Percentiles rank a stretch among this genome's conserved stretches.
Evolutionary conservation across 345 rosid species (phyloP).

Genomic region (Populus tremula): DNA sequence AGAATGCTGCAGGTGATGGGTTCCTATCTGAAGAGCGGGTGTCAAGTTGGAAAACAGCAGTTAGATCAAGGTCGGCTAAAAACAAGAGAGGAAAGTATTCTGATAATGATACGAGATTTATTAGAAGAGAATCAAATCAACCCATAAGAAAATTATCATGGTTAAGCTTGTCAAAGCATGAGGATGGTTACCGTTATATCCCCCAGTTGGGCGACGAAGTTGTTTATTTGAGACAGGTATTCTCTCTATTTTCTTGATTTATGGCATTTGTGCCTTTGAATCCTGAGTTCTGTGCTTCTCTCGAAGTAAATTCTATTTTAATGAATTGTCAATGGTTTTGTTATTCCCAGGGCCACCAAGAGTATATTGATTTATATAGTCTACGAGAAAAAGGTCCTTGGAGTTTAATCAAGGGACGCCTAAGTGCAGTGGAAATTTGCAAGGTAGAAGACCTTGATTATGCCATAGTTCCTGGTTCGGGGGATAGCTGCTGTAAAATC

Average conservation of each 20-base stretch:
- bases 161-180: slow-evolving; percentile 25
- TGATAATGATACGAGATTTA: neutral
- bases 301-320: neutral
- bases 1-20: slow-evolving; percentile 18
- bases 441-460: slow-evolving; percentile 21
- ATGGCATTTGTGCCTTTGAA: slow-evolving; percentile 1
- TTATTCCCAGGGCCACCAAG: slow-evolving; percentile 26
- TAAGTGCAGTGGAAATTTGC: slow-evolving; percentile 27
- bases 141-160: slow-evolving; percentile 25
- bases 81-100: slow-evolving; percentile 11
- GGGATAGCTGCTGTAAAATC: slow-evolving; percentile 33
- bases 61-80: slow-evolving; percentile 22
- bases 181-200: slow-evolving; percentile 25
- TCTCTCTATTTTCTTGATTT: neutral
- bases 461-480: slow-evolving; percentile 23
- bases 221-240: slow-evolving; percentile 31
- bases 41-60: neutral
- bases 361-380: slow-evolving; percentile 11
- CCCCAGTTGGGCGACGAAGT: slow-evolving; percentile 33
- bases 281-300: neutral
- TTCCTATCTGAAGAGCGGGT: slow-evolving; percentile 15
- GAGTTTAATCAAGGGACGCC: slow-evolving; percentile 6
- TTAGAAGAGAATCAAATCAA: neutral
- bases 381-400: slow-evolving; percentile 15
- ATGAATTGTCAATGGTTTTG: neutral